Conservation (phyloP, 2,329 filamentous ascomycete genomes). For the Ophiocordyceps polyrhachis-furcata region DNA sequence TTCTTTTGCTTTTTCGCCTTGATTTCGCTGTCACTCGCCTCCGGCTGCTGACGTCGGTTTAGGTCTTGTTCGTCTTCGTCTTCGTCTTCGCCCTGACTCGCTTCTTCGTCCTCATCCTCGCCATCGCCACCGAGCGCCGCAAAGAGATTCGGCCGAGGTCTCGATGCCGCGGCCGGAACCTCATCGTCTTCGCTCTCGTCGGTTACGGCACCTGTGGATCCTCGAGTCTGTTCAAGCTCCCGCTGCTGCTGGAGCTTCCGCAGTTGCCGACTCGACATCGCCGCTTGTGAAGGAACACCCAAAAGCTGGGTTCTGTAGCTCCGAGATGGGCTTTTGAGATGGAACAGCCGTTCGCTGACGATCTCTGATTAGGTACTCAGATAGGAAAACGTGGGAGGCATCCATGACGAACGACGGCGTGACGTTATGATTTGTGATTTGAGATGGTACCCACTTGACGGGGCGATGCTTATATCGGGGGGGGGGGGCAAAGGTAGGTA, state of each 20-base stretch:
- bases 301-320: too few relatives aligned
- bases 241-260: constrained; percentile 32
- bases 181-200: constrained; percentile 14
- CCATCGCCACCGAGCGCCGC: constrained; percentile 26
- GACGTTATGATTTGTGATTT: too few relatives aligned
- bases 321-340: too few relatives aligned
- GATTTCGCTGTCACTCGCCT: constrained; percentile 10
- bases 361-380: too few relatives aligned
- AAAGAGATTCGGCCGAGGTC: constrained; percentile 28
- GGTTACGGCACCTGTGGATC: constrained; percentile 4
- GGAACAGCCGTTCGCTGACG: too few relatives aligned
- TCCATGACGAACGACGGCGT: too few relatives aligned
- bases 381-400: too few relatives aligned
- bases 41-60: constrained; percentile 3
- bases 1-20: constrained; percentile 18
- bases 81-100: constrained; percentile 12
- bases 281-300: not conserved
- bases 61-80: constrained; percentile 6
- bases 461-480: not conserved
- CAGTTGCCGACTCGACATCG: constrained; percentile 32
- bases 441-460: constrained; percentile 2
- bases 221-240: constrained; percentile 18
- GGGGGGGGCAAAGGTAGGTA: too few relatives aligned
- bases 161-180: constrained; percentile 13
- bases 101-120: constrained; percentile 17